These are phyloP conservation scores for Penicillium cosmopolitanum DNA, from an alignment of 495 filamentous ascomycete genomes.

Conservation along the genomic window DNA sequence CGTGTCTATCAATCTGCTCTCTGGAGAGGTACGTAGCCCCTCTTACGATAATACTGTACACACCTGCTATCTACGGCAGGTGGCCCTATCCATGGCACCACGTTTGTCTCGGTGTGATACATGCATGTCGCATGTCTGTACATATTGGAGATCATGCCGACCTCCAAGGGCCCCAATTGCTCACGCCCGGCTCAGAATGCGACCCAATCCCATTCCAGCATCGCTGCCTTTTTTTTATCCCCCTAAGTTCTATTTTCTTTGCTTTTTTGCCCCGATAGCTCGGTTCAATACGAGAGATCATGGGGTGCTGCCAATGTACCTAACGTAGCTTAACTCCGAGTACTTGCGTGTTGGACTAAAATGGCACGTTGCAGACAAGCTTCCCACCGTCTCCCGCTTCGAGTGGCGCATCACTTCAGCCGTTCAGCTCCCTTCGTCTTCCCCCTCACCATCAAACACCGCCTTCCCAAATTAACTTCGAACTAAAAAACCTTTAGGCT, in stretches of 20 bases:
- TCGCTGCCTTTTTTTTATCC: not conserved
- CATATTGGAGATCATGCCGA: not conserved
- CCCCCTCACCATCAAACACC: not conserved
- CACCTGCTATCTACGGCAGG: not conserved
- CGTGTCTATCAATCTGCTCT: too few species aligned
- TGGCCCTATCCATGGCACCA: not conserved
- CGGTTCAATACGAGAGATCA: conserved; percentile 2
- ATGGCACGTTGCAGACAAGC: not conserved
- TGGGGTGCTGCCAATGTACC: not conserved
- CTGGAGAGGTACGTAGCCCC: too few species aligned
- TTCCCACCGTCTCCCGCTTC: not conserved
- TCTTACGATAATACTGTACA: not conserved
- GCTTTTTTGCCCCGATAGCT: not conserved
- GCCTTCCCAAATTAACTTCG: not conserved
- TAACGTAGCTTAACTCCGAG: not conserved
- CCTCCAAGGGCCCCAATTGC: not conserved
- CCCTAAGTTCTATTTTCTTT: not conserved
- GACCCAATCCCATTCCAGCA: conserved; percentile 1
- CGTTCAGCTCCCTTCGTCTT: not conserved
- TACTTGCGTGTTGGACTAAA: not conserved
- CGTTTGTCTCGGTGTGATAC: not conserved
- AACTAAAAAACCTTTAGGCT: not conserved
- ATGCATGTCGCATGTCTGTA: not conserved
- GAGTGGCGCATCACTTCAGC: not conserved
- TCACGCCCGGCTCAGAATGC: conserved; percentile 1